Base-by-base conservation (phyloP, 108 stramenopile genomes). In the Cylindrotheca closterium region DNA sequence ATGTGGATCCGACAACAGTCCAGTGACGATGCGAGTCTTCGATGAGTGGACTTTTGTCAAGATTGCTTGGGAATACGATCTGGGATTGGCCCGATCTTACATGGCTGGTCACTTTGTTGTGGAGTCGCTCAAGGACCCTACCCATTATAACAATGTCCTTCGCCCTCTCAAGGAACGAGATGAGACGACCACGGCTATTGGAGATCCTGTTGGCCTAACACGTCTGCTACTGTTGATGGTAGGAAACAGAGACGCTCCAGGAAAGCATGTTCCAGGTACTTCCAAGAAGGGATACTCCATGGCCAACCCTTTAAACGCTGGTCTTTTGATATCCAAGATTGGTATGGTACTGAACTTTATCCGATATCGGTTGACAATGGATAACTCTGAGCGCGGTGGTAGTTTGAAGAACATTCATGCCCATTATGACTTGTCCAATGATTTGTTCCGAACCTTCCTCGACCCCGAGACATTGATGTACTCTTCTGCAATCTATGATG, bases 361-460 rank as follows among this genome's bases (percentile, higher is more conserved):
- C 33, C 79, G 91, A n/a, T 96, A 92, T 80, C 77, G 77, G 48
- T 70, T 96, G 15, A 78, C 82, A 22, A 94, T 96, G 93, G 96
- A 97, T 70, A 98, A 98, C 67, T 95, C 86, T n/a, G 91, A 92
- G 57, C 60, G 75, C 3, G 91, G 91, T 8, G 89, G 85, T 3
- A 67, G 73, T 53, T 57, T 91, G 71, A 80, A 81, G 54, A 97
- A 98, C 69, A 98, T 98, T 63, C 89, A 91, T 63, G 96, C 96
- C n/a, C 98, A 98, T 70, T 98, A 98, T 68, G 96, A 98, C 71
- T 60, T 97, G 15, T 79, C 79, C 5, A 98, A 98, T 71, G 94
- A 89, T 58, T 72, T 98, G 57, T 98, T 94, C 68, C 86, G 71
- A 48, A 79, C 70, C 4, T 97, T 97, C 70, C 77, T 98, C 24